phyloP scores from a whole-genome alignment of 345 rosid species.

The Punica granatum region DNA sequence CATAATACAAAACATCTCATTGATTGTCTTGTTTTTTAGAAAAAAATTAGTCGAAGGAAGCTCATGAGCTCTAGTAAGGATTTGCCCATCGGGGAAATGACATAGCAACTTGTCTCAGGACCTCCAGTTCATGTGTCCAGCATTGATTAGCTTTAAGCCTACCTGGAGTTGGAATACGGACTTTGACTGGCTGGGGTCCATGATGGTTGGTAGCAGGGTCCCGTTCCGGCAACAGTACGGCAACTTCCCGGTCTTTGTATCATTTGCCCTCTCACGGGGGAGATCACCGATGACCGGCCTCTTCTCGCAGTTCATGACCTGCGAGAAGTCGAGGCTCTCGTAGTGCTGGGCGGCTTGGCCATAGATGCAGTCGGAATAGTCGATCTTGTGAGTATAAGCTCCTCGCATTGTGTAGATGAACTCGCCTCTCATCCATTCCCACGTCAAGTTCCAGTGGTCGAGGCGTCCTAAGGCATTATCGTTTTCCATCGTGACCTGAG shows the following conservation, averaged over 20 bases:
- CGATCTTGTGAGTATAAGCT: constrained; percentile 55
- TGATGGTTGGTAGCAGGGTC: constrained; percentile 48
- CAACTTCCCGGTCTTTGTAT: constrained; percentile 43
- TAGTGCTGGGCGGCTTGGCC: constrained; percentile 54
- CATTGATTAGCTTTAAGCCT: not conserved
- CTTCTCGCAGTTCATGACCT: constrained; percentile 62
- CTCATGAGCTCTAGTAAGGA: too few relatives aligned
- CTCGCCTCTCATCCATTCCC: constrained; percentile 93
- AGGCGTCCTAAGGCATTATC: constrained; percentile 59
- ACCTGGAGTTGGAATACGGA: constrained; percentile 66
- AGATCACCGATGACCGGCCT: constrained; percentile 68
- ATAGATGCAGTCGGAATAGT: constrained; percentile 49
- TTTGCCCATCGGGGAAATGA: too few relatives aligned
- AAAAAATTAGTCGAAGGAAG: too few relatives aligned
- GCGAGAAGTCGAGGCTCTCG: constrained; percentile 51
- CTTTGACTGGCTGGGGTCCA: constrained; percentile 49
- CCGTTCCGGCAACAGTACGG: constrained; percentile 85
- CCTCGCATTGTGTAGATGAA: constrained; percentile 77
- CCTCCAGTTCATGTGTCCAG: too few relatives aligned
- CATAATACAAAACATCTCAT: too few relatives aligned
- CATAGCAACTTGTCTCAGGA: too few relatives aligned
- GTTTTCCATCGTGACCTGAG: constrained; percentile 84
- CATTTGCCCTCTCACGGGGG: constrained; percentile 46
- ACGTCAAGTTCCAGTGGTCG: constrained; percentile 84
- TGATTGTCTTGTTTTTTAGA: too few relatives aligned